Evolutionary conservation across 352 stramenopile genomes (phyloP).

Genomic region (Pythium apleroticum): DNA sequence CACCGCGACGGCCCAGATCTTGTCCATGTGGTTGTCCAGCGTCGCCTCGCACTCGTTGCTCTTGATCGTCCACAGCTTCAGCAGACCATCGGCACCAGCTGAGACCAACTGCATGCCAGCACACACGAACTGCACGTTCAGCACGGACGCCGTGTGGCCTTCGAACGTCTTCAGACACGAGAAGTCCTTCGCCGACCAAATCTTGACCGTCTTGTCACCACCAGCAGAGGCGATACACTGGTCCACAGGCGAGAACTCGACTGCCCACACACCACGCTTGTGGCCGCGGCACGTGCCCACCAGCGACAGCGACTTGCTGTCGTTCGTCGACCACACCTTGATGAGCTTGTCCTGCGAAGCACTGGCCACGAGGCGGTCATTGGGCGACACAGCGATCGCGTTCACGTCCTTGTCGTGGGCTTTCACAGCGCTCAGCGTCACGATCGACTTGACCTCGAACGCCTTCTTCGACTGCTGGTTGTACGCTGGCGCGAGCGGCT

Average conservation of each 20-base stretch:
- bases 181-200: conserved; percentile 96
- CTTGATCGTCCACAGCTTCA: conserved; percentile 98
- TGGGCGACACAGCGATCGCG: conserved; percentile 92
- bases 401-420: conserved; percentile 98
- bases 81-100: conserved; percentile 93
- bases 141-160: conserved; percentile 88
- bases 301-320: conserved; percentile 76
- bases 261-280: conserved; percentile 97
- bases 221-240: conserved; percentile 94
- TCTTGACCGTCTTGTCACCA: conserved; percentile 96
- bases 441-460: conserved; percentile 50
- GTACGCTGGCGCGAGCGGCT: conserved; percentile 56
- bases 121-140: conserved; percentile 89
- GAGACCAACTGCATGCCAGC: conserved; percentile 94
- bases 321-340: conserved; percentile 91
- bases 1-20: conserved; percentile 95
- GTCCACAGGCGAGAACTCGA: conserved; percentile 96
- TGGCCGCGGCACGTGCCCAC: conserved; percentile 95
- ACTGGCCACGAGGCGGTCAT: conserved; percentile 96
- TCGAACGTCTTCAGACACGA: conserved; percentile 97
- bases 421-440: conserved; percentile 68
- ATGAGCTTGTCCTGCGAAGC: conserved; percentile 98
- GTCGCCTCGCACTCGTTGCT: conserved; percentile 97
- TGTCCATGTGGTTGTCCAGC: conserved; percentile 96
- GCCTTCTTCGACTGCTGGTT: conserved; percentile 35